Base-by-base conservation (phyloP, 176 grass and related monocot species). In the Cenchrus purpureus region DNA sequence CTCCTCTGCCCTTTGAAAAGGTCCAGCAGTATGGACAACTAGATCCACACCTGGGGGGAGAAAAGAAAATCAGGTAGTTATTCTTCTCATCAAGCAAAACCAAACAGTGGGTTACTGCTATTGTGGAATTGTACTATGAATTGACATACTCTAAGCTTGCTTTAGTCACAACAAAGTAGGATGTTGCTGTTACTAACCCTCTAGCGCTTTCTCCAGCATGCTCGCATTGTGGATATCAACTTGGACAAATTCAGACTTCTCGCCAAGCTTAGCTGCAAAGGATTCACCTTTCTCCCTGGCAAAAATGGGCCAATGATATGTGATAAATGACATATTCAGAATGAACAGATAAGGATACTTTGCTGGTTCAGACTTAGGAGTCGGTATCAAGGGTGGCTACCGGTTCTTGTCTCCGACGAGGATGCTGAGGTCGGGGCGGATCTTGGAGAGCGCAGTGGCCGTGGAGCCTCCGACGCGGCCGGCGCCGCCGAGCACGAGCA, bases 401-500 rank as follows among this genome's bases (percentile, higher is more conserved):
- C 88, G 59, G 83, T 98, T 98, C 80, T 91, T 94, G 74, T 89
- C 91, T 1, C 76, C 91, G 31, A 98, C 50, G 88, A 90, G 81
- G 79, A 98, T 83, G 83, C 49, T 87, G 17, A 95, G 75, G 71
- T 88, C 78, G 19, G 96, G 93, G 31, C 89, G 87, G 79, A 95
- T 93, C 25, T 86, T 89, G 34, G 93, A 94, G 16, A 98, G 93
- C 25, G 91, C 93, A 67, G 86, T 68, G 78, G 93, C 93, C 13
- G 96, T 95, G 83, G 96, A 98, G 4, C 96, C 96, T 9, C 96
- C 93, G 61, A 94, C 89, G 45, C 93, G 94, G 12, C 95, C 95
- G 50, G 95, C 91, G 80, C 92, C 95, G 4, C 95, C 95, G 7
- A 97, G 50, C 48, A 97, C 82, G 31, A 98, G 91, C 58, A 98